A percentile compares a stretch with the other conserved stretches of the same genome.
These are phyloP conservation scores for Trichoderma endophyticum DNA, from an alignment of 2,329 filamentous ascomycete species.

Conservation along the genomic window DNA sequence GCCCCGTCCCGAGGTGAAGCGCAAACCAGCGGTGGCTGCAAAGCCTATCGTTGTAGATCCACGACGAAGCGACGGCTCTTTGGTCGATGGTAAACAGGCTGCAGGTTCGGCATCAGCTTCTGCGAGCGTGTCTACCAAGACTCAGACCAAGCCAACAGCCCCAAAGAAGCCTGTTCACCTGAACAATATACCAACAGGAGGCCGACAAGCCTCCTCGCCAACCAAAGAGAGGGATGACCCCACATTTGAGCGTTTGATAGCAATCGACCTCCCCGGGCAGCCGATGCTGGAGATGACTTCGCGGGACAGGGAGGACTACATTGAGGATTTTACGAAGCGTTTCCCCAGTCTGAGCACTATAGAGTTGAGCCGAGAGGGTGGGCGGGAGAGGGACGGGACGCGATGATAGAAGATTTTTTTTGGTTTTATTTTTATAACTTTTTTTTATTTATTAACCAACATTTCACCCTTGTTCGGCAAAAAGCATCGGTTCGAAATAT, in stretches of 20 bases:
- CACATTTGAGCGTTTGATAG: constrained; percentile 40
- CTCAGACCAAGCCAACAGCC: constrained; percentile 47
- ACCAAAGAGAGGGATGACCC: constrained; percentile 37
- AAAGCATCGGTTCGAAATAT: constrained; percentile 12
- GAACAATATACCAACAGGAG: constrained; percentile 51
- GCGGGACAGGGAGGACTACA: constrained; percentile 62
- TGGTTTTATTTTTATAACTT: background rate
- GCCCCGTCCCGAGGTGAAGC: constrained; percentile 43
- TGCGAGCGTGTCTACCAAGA: constrained; percentile 27
- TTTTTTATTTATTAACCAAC: background rate
- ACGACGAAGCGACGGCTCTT: constrained; percentile 24
- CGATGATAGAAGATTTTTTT: constrained; percentile 19
- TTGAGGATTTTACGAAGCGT: constrained; percentile 72
- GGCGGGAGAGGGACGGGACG: constrained; percentile 30
- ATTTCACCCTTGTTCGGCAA: background rate
- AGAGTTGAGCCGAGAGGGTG: constrained; percentile 72
- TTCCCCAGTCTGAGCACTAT: constrained; percentile 83
- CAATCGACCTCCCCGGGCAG: constrained; percentile 46
- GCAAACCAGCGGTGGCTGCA: constrained; percentile 47
- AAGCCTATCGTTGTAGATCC: constrained; percentile 29
- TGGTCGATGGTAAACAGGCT: constrained; percentile 13
- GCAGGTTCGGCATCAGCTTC: constrained; percentile 25
- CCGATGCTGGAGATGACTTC: constrained; percentile 53
- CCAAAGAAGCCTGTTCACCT: constrained; percentile 62
- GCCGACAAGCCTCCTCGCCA: constrained; percentile 41